Conservation (phyloP, 2,329 filamentous ascomycete species). For the Pseudogymnoascus sp. region DNA sequence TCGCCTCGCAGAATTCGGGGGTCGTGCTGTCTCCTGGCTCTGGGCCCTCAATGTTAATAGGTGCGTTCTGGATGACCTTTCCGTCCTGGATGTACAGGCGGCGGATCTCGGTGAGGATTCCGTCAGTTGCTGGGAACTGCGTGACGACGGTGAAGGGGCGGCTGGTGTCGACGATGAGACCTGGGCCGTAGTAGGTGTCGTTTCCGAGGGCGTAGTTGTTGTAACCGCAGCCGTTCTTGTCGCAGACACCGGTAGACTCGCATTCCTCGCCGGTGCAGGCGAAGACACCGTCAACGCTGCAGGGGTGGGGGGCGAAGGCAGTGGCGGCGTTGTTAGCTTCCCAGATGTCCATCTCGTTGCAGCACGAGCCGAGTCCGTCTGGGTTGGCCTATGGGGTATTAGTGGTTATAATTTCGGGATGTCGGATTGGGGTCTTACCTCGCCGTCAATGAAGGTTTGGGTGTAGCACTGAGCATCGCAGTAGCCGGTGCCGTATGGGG, state of each 20-base stretch:
- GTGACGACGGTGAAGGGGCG: conserved; percentile 42
- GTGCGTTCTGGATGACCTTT: conserved; percentile 31
- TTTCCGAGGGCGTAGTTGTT: conserved; percentile 34
- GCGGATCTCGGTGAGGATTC: conserved; percentile 38
- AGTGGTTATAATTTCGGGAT: conserved; percentile 37
- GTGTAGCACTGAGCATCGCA: conserved; percentile 35
- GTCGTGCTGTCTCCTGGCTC: conserved; percentile 32
- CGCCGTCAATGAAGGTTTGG: conserved; percentile 3
- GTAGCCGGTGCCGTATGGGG: conserved; percentile 42
- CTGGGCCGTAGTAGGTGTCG: conserved; percentile 18
- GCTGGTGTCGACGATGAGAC: conserved; percentile 32
- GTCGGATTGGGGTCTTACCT: background rate
- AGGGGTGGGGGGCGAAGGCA: conserved; percentile 43
- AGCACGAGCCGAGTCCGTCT: conserved; percentile 40
- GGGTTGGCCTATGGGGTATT: conserved; percentile 37
- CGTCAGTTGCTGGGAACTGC: conserved; percentile 38
- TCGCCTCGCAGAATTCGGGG: conserved; percentile 30
- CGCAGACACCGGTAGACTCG: conserved; percentile 34
- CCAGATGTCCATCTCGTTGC: conserved; percentile 50
- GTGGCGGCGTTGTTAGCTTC: conserved; percentile 43
- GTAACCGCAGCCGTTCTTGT: conserved; percentile 37
- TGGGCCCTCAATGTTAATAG: conserved; percentile 25
- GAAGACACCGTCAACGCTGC: conserved; percentile 38
- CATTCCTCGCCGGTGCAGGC: conserved; percentile 38
- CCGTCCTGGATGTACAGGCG: conserved; percentile 41